Base-by-base conservation (phyloP, 192 early-diverging fungal species). In the Pilaira anomala region DNA sequence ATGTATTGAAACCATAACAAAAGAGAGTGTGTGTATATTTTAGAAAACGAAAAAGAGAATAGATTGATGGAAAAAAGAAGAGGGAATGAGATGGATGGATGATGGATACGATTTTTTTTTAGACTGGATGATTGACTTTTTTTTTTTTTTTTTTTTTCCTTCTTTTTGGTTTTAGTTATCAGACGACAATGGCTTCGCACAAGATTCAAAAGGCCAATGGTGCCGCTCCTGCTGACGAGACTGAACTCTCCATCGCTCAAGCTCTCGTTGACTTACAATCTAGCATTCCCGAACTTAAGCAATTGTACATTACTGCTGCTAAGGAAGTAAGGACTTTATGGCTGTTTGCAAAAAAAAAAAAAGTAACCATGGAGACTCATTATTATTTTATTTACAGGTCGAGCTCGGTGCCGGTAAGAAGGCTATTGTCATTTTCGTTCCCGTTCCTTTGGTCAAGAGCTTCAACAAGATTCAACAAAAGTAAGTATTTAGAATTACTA, bases 341-440 rank as follows among this genome's bases (percentile, higher is more conserved):
- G 52, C 29, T 18, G 18, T 48, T 48, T 7, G 8, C n/a, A 18
- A 9, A 33, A 45, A 45, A 12, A 18, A 45, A 25, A 16, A 3
- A 46, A 19, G 45, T 46, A 46, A 19, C 19, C 14, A 18, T 18
- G 45, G n/a, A n/a, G n/a, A 49, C 14, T 44, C 16, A 41, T 21
- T 24, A 9, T 22, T 26, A 13, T 50, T 13, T 9, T 13, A 21
- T 25, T n/a, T 33, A 9, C 54, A 94, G 91, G 69, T 95, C 70
- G 94, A 97, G 67, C 82, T 94, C 69, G 89, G 93, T 78, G 89
- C 88, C 74, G 94, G 93, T 66, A 93, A 91, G 82, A 95, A 95
- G 87, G 93, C 97, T 60, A 87, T 99, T 69, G 87, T 96, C 69
- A 86, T 99, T 80, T 97, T 95, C 75, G 97, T 99, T 63, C 95